phyloP scores from a whole-genome alignment of 805 yeast genomes.

The Candida maris region DNA sequence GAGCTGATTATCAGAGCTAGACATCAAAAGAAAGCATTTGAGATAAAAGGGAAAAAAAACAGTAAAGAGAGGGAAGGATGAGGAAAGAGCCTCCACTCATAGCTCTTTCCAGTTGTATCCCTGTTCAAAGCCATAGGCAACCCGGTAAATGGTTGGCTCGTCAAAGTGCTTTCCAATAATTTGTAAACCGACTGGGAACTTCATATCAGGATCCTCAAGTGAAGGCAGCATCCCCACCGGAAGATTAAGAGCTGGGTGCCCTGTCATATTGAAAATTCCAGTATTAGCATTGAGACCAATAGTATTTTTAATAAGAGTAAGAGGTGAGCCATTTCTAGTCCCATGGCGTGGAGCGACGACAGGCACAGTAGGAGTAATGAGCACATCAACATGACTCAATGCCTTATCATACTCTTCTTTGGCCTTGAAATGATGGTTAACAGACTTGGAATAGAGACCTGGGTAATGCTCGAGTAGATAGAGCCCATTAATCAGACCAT shows the following conservation, averaged over 20 bases:
- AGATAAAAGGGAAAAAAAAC: no score
- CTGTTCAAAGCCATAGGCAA: slow-evolving; percentile 36
- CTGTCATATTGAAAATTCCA: slow-evolving; percentile 34
- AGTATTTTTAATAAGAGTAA: slow-evolving; percentile 25
- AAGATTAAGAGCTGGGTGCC: slow-evolving; percentile 36
- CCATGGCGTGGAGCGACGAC: slow-evolving; percentile 30
- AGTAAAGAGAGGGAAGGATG: no score
- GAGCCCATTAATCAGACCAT: slow-evolving; percentile 30
- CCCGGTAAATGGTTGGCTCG: slow-evolving; percentile 30
- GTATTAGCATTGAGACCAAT: slow-evolving; percentile 36
- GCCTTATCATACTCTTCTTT: slow-evolving; percentile 31
- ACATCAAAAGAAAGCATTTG: no score
- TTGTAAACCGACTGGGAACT: slow-evolving; percentile 36
- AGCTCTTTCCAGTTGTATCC: slow-evolving; percentile 26
- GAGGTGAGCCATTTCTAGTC: slow-evolving; percentile 23
- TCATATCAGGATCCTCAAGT: slow-evolving; percentile 28
- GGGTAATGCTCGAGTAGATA: slow-evolving; percentile 32
- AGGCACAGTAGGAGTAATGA: slow-evolving; percentile 33
- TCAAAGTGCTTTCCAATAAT: slow-evolving; percentile 33
- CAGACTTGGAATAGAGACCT: slow-evolving; percentile 31
- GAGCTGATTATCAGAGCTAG: no score
- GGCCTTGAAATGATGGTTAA: slow-evolving; percentile 32
- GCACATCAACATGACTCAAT: slow-evolving; percentile 30
- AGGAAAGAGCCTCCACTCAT: no score
- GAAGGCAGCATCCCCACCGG: slow-evolving; percentile 33